A percentile compares a stretch with the other conserved stretches of the same genome.
phyloP scores from a whole-genome alignment of 805 yeast species.

The Candida ovalis region DNA sequence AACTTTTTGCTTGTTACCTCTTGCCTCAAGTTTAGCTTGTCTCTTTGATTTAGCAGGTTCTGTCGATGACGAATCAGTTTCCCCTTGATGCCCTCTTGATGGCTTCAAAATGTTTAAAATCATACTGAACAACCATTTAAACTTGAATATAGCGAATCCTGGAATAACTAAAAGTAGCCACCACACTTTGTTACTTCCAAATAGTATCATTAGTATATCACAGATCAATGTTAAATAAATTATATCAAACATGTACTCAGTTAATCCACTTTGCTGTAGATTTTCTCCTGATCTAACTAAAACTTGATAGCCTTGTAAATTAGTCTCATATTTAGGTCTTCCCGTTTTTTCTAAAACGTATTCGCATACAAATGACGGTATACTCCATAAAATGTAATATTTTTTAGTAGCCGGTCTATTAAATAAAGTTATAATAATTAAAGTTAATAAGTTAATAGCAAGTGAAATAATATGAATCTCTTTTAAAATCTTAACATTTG shows the following conservation, averaged over 20 bases:
- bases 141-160: slow-evolving; percentile 45
- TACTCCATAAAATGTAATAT: slow-evolving; percentile 39
- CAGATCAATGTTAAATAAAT: slow-evolving; percentile 61
- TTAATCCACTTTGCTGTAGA: slow-evolving; percentile 57
- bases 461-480: slow-evolving; percentile 34
- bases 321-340: slow-evolving; percentile 45
- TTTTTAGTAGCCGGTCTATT: slow-evolving; percentile 43
- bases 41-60: slow-evolving; percentile 32
- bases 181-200: slow-evolving; percentile 64
- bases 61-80: slow-evolving; percentile 4
- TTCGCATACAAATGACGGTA: slow-evolving; percentile 43
- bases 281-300: slow-evolving; percentile 57
- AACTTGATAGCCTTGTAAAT: slow-evolving; percentile 36
- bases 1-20: slow-evolving; percentile 23
- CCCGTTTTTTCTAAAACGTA: slow-evolving; percentile 57
- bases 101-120: slow-evolving; percentile 21
- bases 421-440: slow-evolving; percentile 36
- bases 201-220: slow-evolving; percentile 47
- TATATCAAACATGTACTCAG: slow-evolving; percentile 70
- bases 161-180: slow-evolving; percentile 49
- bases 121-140: slow-evolving; percentile 35
- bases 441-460: slow-evolving; percentile 36
- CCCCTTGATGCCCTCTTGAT: neutral
- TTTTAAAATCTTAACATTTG: slow-evolving; percentile 28
- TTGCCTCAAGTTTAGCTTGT: slow-evolving; percentile 37